Base-by-base conservation (phyloP, 2,329 filamentous ascomycete species). In the Cephalotrichum gorgonifer region DNA sequence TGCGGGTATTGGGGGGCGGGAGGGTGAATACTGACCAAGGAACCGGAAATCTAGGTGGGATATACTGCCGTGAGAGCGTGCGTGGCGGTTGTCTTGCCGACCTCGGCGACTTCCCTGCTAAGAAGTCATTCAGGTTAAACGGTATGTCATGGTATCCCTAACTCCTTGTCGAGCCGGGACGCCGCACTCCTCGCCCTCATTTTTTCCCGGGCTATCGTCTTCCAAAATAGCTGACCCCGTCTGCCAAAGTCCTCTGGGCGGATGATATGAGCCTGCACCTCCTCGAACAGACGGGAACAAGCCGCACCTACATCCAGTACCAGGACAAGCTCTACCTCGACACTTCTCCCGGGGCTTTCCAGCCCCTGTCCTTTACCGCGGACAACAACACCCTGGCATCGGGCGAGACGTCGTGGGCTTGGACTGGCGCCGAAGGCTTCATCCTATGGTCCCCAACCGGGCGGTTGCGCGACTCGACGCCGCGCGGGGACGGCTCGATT, bases 311-410 rank as follows among this genome's bases (percentile, higher is more conserved):
- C 47, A 35, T 35, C 47, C 27, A 44, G 26, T 49, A 43, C 39
- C 28, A 43, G 17, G 47, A 49, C 47, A 43, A 49, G 14, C 47
- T 49, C 39, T 43, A 27, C 47, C 42, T 49, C 47, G 28, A 49
- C 39, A 28, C 47, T 17, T 43, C 47, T 28, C 47, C 31, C 25
- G 39, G 39, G 20, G 47, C 47, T 15, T 31, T 43, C 17, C 27
- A 23, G 26, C 47, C 47, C 22, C 41, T 49, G 14, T n/a, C n/a
- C 41, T 49, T 49, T 41, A 49, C 47, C 22, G n/a, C 39, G 6
- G 47, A 49, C 28, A 49, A 49, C 28, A 6, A 26, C 41, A 49
- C 47, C 27, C 47, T 49, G 14, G 5, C 35, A 4, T 39, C 23
- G 11, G 47, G 47, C 4, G 47, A 49, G 39, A 49, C 47, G 17